These are phyloP conservation scores for Chaetomium strumarium DNA, from an alignment of 2,329 filamentous ascomycete species.

Conservation along the genomic window DNA sequence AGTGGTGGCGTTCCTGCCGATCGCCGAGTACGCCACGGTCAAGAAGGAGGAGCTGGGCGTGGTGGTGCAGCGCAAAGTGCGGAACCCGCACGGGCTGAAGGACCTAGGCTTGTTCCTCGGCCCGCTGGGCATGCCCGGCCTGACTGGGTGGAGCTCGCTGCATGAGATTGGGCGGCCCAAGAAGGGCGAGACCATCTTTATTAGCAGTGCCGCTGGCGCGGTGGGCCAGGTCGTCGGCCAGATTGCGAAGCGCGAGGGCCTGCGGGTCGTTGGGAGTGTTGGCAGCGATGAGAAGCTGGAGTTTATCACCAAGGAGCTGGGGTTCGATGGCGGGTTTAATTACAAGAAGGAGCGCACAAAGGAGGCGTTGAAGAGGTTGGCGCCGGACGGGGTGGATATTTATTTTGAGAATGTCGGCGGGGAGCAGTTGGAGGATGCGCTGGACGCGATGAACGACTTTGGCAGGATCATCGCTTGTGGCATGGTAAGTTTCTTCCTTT, in stretches of 20 bases:
- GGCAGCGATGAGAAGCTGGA: conserved; percentile 75
- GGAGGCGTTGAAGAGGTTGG: conserved; percentile 63
- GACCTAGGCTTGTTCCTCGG: conserved; percentile 66
- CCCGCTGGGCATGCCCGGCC: conserved; percentile 47
- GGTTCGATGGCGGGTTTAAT: conserved; percentile 65
- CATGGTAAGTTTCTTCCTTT: conserved; percentile 42
- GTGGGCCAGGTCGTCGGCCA: conserved; percentile 81
- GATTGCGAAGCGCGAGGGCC: conserved; percentile 72
- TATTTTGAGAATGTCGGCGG: conserved; percentile 52
- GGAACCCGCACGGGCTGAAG: conserved; percentile 61
- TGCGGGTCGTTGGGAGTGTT: conserved; percentile 74
- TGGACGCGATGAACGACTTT: conserved; percentile 47
- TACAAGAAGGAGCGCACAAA: conserved; percentile 75
- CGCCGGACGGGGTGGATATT: conserved; percentile 71
- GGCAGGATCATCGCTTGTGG: conserved; percentile 62
- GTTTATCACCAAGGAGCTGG: conserved; percentile 49
- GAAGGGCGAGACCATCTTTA: conserved; percentile 74
- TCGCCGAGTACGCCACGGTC: conserved; percentile 64
- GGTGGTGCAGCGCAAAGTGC: conserved; percentile 44
- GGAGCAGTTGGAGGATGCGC: conserved; percentile 43
- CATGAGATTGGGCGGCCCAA: conserved; percentile 67
- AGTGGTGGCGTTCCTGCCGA: conserved; percentile 50
- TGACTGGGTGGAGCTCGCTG: conserved; percentile 51
- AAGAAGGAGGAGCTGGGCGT: conserved; percentile 32
- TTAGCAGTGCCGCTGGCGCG: conserved; percentile 72